Base-by-base conservation (phyloP, 148 eudicot species). In the Vaccinium corymbosum region DNA sequence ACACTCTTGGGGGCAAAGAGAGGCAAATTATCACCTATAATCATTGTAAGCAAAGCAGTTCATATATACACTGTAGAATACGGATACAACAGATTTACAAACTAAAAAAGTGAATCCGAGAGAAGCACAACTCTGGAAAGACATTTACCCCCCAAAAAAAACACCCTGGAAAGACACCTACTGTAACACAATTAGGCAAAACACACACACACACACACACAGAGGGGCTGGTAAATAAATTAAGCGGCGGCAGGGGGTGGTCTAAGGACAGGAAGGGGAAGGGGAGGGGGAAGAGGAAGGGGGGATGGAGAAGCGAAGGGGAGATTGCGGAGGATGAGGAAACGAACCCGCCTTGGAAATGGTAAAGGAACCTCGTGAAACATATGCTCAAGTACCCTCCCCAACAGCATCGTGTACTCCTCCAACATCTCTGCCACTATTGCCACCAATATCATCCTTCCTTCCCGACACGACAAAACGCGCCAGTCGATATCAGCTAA, bases 371-470 rank as follows among this genome's bases (percentile, higher is more conserved):
- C 90, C 9, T 86, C 85, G n/a, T 82, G 82, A 66, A 93, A 81
- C 72, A 93, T 16, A 57, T 93, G 92, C 80, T 89, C 88, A 61
- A 91, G n/a, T 56, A 91, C 90, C 59, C 93, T 79, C 50, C 86
- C 87, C 84, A 91, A 56, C 86, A 93, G 78, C 82, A 81, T 85
- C 53, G 93, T 93, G 93, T 91, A 93, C 83, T 90, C 93, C 85
- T 88, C 95, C 84, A 93, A 35, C 86, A 93, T 83, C 91, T 90
- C 92, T 73, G 93, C 92, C 86, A 93, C 61, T 14, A 82, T 78
- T 22, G 93, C 89, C 86, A 91, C 95, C 87, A 88, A 76, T 88
- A 93, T 83, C 95, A 93, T 93, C 84, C 56, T 56, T n/a, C 5
- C n/a, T 16, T 7, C 49, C 13, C 75, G 9, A 29, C 8, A 35